Percentiles rank a stretch among this genome's conserved stretches.
Conservation (phyloP, 2,329 filamentous ascomycete genomes). For the Epichloe sibirici region DNA sequence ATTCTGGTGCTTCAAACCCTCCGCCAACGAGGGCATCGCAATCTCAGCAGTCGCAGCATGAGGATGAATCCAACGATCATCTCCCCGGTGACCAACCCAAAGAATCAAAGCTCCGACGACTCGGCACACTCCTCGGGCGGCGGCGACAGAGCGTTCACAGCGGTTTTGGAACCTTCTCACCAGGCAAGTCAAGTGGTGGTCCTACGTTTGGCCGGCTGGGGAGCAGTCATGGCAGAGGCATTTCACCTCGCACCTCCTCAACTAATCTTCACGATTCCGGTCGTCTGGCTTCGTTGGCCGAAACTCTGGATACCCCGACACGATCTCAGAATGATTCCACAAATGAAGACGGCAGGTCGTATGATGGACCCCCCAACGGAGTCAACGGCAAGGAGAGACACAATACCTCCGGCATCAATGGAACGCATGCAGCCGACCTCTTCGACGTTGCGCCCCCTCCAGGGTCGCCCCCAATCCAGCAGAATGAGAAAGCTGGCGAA, state of each 20-base stretch:
- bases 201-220: constrained; percentile 49
- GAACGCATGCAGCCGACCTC: constrained; percentile 32
- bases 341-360: constrained; percentile 15
- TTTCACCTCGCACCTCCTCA: constrained; percentile 47
- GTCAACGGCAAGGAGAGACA: constrained; percentile 19
- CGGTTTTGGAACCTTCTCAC: constrained; percentile 45
- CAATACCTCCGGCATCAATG: constrained; percentile 32
- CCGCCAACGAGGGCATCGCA: constrained; percentile 3
- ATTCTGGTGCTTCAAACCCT: constrained; percentile 1
- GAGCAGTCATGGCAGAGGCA: constrained; percentile 46
- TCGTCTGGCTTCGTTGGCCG: constrained; percentile 44
- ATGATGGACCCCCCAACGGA: constrained; percentile 34
- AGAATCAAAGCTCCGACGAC: constrained; percentile 47
- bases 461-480: constrained; percentile 36
- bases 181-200: constrained; percentile 34
- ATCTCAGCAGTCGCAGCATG: constrained; percentile 4
- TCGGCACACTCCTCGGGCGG: constrained; percentile 56
- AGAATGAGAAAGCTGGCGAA: constrained; percentile 22
- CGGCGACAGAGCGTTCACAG: constrained; percentile 55
- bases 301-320: constrained; percentile 35
- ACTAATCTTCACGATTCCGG: constrained; percentile 45
- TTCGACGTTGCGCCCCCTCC: constrained; percentile 40
- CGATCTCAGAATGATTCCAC: constrained; percentile 15
- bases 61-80: constrained; percentile 5
- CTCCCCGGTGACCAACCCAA: constrained; percentile 6